Conservation (phyloP, 2,329 filamentous ascomycete species). For the Didymella arachidicola region DNA sequence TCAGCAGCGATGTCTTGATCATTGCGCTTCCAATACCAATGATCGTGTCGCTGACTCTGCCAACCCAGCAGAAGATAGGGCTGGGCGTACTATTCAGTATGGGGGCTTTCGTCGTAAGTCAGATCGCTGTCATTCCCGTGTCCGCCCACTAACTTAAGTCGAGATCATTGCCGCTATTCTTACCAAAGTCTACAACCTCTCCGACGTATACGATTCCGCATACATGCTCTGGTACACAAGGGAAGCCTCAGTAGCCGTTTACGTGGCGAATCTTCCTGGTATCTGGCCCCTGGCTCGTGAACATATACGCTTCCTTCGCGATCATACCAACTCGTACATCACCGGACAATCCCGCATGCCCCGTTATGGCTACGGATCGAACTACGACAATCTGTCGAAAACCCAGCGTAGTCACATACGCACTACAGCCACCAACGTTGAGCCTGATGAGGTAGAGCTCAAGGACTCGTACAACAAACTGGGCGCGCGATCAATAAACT, state of each 20-base stretch:
- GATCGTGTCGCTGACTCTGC: constrained; percentile 60
- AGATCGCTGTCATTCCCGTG: constrained; percentile 4
- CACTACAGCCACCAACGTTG: constrained; percentile 7
- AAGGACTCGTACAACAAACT: constrained; percentile 24
- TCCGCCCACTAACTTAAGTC: constrained; percentile 13
- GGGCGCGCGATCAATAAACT: constrained; percentile 17
- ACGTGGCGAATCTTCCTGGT: constrained; percentile 62
- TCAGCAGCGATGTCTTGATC: constrained; percentile 67
- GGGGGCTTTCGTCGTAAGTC: constrained; percentile 55
- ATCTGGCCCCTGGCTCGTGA: constrained; percentile 62
- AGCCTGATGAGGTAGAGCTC: constrained; percentile 36
- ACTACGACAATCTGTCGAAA: constrained; percentile 31
- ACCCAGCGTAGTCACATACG: constrained; percentile 20
- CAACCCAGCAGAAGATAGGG: constrained; percentile 61
- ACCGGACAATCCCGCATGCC: constrained; percentile 25
- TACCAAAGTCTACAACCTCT: constrained; percentile 59
- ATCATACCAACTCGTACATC: constrained; percentile 30
- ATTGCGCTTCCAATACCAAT: constrained; percentile 65
- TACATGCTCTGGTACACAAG: constrained; percentile 62
- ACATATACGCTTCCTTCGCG: constrained; percentile 48
- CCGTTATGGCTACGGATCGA: constrained; percentile 30
- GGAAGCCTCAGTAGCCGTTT: constrained; percentile 62
- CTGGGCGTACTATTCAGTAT: constrained; percentile 61
- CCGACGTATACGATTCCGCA: constrained; percentile 49
- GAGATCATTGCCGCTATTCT: constrained; percentile 54